phyloP scores from a whole-genome alignment of 306 rosid genomes.

The Fragaria ananassa region DNA sequence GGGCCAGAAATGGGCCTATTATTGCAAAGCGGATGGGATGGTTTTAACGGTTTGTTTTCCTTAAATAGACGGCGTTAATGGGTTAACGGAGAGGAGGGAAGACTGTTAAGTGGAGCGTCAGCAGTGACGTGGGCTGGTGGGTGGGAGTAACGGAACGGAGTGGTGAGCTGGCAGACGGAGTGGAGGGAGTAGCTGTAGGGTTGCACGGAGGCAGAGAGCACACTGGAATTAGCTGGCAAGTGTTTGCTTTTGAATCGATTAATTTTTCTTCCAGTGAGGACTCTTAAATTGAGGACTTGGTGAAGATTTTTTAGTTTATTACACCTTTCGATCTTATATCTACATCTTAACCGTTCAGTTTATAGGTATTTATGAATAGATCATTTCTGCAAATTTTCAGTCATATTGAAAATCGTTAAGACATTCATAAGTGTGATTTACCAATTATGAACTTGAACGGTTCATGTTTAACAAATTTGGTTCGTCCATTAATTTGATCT shows the following conservation, averaged over 20 bases:
- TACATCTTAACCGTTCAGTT: no score
- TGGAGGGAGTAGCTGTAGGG: constrained; percentile 9
- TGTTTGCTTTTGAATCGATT: not conserved
- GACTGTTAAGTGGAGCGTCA: constrained; percentile 21
- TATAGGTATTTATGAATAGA: no score
- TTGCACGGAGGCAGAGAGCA: constrained; percentile 23
- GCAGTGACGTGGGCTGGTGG: constrained; percentile 24
- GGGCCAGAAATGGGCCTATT: constrained; percentile 72
- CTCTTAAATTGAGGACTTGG: no score
- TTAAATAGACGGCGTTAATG: constrained; percentile 33
- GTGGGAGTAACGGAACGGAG: constrained; percentile 14
- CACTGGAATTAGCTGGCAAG: constrained; percentile 28
- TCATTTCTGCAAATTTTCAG: no score
- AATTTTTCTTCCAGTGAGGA: not conserved
- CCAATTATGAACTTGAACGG: no score
- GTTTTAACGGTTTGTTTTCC: not conserved
- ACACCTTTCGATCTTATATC: no score
- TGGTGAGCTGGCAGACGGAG: constrained; percentile 41
- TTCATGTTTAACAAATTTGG: no score
- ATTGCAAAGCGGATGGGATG: not conserved
- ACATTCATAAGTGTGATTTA: no score
- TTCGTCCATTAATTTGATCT: no score
- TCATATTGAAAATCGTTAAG: no score
- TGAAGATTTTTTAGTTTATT: no score
- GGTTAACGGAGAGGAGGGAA: not conserved